phyloP scores from a whole-genome alignment of 2,329 filamentous ascomycete species.

The Neonectria ditissima region DNA sequence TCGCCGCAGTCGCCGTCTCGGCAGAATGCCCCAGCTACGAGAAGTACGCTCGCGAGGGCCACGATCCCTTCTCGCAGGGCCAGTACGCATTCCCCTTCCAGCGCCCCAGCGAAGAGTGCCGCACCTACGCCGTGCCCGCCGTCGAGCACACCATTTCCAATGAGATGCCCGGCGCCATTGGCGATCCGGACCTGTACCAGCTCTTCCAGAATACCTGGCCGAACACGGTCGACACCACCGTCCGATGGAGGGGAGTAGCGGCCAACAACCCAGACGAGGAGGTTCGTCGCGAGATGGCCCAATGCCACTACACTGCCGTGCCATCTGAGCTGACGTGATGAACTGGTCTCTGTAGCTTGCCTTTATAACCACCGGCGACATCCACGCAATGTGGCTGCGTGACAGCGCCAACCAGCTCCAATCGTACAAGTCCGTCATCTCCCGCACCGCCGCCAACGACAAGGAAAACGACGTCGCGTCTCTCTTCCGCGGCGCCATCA shows the following conservation, averaged over 20 bases:
- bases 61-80: conserved; percentile 82
- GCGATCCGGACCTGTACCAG: conserved; percentile 80
- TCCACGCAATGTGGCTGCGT: conserved; percentile 92
- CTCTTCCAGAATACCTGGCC: conserved; percentile 80
- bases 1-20: conserved; percentile 36
- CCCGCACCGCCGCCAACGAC: conserved; percentile 57
- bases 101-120: conserved; percentile 79
- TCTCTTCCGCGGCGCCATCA: conserved; percentile 80
- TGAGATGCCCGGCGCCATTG: conserved; percentile 75
- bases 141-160: conserved; percentile 79
- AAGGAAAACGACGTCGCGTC: conserved; percentile 69
- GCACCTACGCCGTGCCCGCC: conserved; percentile 81
- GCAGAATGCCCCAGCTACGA: conserved; percentile 52
- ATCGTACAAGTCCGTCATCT: conserved; percentile 75
- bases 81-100: conserved; percentile 82
- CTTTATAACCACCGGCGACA: conserved; percentile 88
- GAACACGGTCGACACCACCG: conserved; percentile 80
- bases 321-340: neutral
- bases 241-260: conserved; percentile 74
- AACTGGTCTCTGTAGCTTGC: conserved; percentile 63
- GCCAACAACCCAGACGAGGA: conserved; percentile 71
- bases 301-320: neutral
- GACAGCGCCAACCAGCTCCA: conserved; percentile 87
- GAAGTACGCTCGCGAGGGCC: conserved; percentile 53
- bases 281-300: conserved; percentile 37